Evolutionary conservation across 129 eudicot genomes (phyloP).

Genomic region (Smallanthus sonchifolius): DNA sequence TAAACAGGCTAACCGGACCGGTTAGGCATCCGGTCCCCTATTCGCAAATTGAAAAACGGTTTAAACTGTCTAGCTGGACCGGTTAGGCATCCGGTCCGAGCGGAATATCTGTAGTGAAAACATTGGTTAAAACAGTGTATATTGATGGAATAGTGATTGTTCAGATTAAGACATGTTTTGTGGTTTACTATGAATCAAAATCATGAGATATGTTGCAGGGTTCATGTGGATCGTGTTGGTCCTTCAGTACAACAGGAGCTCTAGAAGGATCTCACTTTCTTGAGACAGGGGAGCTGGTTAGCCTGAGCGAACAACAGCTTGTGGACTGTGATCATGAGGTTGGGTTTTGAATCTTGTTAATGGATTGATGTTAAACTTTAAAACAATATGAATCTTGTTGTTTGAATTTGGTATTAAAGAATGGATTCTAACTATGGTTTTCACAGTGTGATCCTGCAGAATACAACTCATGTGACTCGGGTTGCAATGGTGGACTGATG

Average conservation of each 20-base stretch:
- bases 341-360: not conserved
- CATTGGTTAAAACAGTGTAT: not conserved
- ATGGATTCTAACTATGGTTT: not conserved
- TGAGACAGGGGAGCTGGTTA: slow-evolving; percentile 78
- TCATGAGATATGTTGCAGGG: slow-evolving; percentile 46
- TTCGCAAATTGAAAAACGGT: too few species aligned
- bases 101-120: too few species aligned
- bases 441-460: slow-evolving; percentile 80
- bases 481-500: slow-evolving; percentile 92
- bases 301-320: slow-evolving; percentile 93
- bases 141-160: not conserved
- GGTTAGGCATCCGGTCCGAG: too few species aligned
- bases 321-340: slow-evolving; percentile 98
- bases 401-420: not conserved
- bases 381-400: not conserved
- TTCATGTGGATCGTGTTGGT: slow-evolving; percentile 96
- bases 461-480: slow-evolving; percentile 58
- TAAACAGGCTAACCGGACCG: too few species aligned
- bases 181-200: not conserved
- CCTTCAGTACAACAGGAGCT: slow-evolving; percentile 20
- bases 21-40: too few species aligned
- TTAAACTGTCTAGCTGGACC: too few species aligned
- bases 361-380: not conserved
- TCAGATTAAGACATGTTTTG: not conserved
- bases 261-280: slow-evolving; percentile 84